Conservation (phyloP, 345 rosid species). For the Kernera saxatilis region DNA sequence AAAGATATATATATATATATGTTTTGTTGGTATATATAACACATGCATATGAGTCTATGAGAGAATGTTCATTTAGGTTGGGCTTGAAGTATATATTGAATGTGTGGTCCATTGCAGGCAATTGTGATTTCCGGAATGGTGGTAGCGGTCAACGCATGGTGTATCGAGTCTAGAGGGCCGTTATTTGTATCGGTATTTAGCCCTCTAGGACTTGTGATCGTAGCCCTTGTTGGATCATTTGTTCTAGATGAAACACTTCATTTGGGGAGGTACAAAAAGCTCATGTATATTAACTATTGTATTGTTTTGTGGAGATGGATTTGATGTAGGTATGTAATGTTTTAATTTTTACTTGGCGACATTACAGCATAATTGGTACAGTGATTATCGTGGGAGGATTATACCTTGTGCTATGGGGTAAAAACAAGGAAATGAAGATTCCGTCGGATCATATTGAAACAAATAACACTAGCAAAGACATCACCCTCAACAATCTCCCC, state of each 20-base stretch:
- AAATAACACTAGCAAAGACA: slow-evolving; percentile 25
- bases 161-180: slow-evolving; percentile 41
- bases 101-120: slow-evolving; percentile 25
- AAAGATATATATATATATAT: neutral
- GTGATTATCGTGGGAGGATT: slow-evolving; percentile 37
- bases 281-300: slow-evolving; percentile 7
- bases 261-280: slow-evolving; percentile 42
- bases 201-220: slow-evolving; percentile 42
- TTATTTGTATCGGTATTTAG: slow-evolving; percentile 39
- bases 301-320: neutral
- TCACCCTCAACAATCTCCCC: neutral
- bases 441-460: slow-evolving; percentile 14
- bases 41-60: neutral
- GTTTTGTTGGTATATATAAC: neutral
- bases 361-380: slow-evolving; percentile 38
- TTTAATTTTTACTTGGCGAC: slow-evolving; percentile 3
- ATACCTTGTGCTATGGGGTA: slow-evolving; percentile 49
- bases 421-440: slow-evolving; percentile 37
- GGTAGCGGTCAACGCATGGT: slow-evolving; percentile 34
- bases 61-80: neutral
- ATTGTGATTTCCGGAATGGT: slow-evolving; percentile 38
- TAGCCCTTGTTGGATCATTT: slow-evolving; percentile 40
- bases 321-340: slow-evolving; percentile 1
- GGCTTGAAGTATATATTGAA: neutral
- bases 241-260: slow-evolving; percentile 39